Base-by-base conservation (phyloP, 768 basidiomycete species). In the Boletus vermiculosoides region DNA sequence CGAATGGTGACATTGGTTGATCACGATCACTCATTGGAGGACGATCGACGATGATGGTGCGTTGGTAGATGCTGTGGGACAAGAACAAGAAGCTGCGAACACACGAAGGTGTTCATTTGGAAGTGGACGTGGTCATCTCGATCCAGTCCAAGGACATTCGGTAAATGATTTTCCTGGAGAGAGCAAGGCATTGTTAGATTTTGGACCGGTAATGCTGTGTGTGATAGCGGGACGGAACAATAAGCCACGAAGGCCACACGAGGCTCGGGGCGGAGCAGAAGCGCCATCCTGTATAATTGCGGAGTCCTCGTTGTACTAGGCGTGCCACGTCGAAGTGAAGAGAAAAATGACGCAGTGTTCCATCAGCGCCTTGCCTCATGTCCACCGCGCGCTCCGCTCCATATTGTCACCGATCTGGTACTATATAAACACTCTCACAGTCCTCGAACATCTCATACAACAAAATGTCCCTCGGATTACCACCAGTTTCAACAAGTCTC, bases 401-500 rank as follows among this genome's bases (percentile, higher is more conserved):
- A 25, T 31, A 31, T 11, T 5, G 37, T 39, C 37, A 8, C n/a
- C 18, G 36, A 37, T 37, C 36, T 2, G 36, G 37, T n/a, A n/a
- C n/a, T 52, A 57, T 40, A 58, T 33, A 58, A 48, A 47, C 22
- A 20, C 8, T 30, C 23, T 12, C 25, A 4, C 54, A 13, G 31
- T 2, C 15, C 4, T 11, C 44, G 4, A 15, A 34, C 18, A 28
- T 5, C 13, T 12, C 37, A 33, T 18, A 54, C 45, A 51, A 68
- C 22, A 56, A 25, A 25, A 63, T 72, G 71, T 66, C 73, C 11
- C 79, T 88, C 63, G 79, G 79, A 49, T 73, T 90, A 13, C 85
- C 87, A n/a, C 76, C 83, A 40, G 56, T 86, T 45, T 80, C 88
- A 0, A 58, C 76, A 39, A 78, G 80, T 46, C 84, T 92, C 69